Evolutionary conservation across 352 stramenopile species (phyloP), one percentile per base, ranked within the genome.

Genomic region (Globisporangium barbulae): DNA sequence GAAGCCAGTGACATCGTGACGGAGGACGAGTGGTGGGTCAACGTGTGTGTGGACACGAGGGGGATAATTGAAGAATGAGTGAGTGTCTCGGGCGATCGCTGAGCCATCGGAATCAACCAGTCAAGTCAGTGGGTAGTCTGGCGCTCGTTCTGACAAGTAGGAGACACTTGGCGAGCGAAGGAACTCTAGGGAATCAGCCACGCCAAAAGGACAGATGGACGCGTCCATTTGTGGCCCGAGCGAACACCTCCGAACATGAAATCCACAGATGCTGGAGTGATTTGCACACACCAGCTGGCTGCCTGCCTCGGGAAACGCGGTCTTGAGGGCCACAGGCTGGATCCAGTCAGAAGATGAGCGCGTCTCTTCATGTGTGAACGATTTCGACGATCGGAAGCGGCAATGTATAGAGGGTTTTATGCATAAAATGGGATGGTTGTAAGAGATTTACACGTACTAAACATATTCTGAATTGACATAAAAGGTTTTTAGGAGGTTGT

Each of bases 11-110:
- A 60, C 60, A 65, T 65, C 35, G 41, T 28, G 25, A 19, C n/a
- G 12, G 21, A 22, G 39, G 35, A 41, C 30, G n/a, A 37, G 17
- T 45, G 30, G 37, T 19, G 42, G 19, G 49, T 64, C 59, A 64
- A 64, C 59, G 59, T 64, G 59, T 22, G 59, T 22, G 59, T n/a
- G 59, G 52, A 41, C 47, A 59, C 60, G 52, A 58, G 60, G 52
- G 19, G 49, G 59, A 19, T 35, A 39, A 60, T 65, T 54, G 37
- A 39, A 53, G 25, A 65, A 41, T 65, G 59, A 65, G 59, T 19
- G 31, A 41, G 25, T 35, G 54, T 17, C 22, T 19, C 12, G 22
- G n/a, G 35, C 30, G 10, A 1, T 44, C 35, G 37, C 30, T 31
- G 28, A 25, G 31, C 30, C 28, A 25, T 22, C 30, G 6, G 31